Evolutionary conservation across 1,284 basidiomycete genomes (phyloP).

Genomic region (Ganoderma sp.): DNA sequence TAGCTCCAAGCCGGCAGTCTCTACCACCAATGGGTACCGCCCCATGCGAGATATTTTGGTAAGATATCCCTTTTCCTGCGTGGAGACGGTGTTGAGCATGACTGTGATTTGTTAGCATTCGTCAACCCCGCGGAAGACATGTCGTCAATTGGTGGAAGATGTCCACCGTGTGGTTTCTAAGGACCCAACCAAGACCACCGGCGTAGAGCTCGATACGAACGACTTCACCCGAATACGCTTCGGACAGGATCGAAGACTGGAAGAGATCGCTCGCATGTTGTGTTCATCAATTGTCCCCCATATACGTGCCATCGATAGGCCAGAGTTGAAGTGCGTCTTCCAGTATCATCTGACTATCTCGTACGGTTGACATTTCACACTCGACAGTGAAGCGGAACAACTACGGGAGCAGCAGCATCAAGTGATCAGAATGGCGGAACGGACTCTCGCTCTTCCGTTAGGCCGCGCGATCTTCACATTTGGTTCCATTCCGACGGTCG

Average conservation of each 20-base stretch:
- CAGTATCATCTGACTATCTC: neutral
- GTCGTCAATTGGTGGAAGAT: constrained; percentile 58
- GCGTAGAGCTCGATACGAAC: constrained; percentile 72
- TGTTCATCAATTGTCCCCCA: constrained; percentile 76
- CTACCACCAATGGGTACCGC: constrained; percentile 58
- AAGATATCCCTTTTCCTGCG: constrained; percentile 33
- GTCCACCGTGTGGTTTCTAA: constrained; percentile 53
- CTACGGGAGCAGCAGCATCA: constrained; percentile 82
- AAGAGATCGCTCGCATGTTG: constrained; percentile 88
- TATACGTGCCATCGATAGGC: constrained; percentile 71
- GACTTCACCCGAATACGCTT: constrained; percentile 86
- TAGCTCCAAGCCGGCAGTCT: constrained; percentile 48
- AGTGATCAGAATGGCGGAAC: constrained; percentile 78
- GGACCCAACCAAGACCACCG: constrained; percentile 62
- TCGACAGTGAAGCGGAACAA: constrained; percentile 76
- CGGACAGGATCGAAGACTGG: constrained; percentile 82
- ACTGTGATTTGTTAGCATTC: constrained; percentile 45
- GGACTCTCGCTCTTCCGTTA: constrained; percentile 85
- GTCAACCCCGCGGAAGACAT: constrained; percentile 52
- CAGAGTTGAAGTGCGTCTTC: constrained; percentile 68
- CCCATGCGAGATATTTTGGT: constrained; percentile 66
- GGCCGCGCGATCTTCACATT: constrained; percentile 91
- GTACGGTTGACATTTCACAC: neutral
- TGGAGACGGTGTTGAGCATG: constrained; percentile 13
- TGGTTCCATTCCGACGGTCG: constrained; percentile 72